phyloP scores from a whole-genome alignment of 139 green algal species.

The Pycnococcus provasolii region DNA sequence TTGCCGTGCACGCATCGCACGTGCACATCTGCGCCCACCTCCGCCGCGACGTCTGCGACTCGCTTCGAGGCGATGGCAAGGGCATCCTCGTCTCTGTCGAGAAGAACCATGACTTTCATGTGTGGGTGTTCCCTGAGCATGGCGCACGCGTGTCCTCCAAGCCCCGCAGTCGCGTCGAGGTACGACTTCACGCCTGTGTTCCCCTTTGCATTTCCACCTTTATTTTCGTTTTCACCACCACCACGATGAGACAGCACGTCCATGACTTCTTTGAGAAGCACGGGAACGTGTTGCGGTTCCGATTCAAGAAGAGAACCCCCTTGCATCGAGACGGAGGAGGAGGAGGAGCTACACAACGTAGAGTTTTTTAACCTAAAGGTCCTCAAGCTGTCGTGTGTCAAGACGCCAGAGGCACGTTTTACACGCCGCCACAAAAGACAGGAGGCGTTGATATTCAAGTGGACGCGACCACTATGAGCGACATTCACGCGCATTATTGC shows the following conservation, averaged over 20 bases:
- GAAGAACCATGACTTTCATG: slow-evolving; percentile 64
- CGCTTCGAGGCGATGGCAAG: slow-evolving; percentile 48
- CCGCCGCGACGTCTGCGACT: background rate
- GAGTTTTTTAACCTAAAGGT: too few relatives aligned
- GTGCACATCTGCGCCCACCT: background rate
- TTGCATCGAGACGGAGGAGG: too few relatives aligned
- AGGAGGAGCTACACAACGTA: too few relatives aligned
- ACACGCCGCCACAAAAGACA: too few relatives aligned
- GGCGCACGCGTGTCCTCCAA: slow-evolving; percentile 61
- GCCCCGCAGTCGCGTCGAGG: slow-evolving; percentile 80
- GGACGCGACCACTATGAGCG: too few relatives aligned
- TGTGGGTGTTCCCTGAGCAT: slow-evolving; percentile 55
- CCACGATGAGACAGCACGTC: background rate
- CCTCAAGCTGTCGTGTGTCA: too few relatives aligned
- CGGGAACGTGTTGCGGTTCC: slow-evolving; percentile 34
- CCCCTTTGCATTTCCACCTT: slow-evolving; percentile 27
- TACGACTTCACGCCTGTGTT: slow-evolving; percentile 39
- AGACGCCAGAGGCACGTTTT: too few relatives aligned
- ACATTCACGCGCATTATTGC: too few relatives aligned
- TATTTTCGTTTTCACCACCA: too few relatives aligned
- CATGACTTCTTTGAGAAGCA: slow-evolving; percentile 57
- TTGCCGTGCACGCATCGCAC: background rate
- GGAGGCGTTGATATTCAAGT: too few relatives aligned
- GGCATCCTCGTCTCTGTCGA: slow-evolving; percentile 74
- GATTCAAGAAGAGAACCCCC: too few relatives aligned